Evolutionary conservation across 169 alveolate genomes (phyloP), one percentile per base, ranked within the genome.

Genomic region (Plasmodium fragile): DNA sequence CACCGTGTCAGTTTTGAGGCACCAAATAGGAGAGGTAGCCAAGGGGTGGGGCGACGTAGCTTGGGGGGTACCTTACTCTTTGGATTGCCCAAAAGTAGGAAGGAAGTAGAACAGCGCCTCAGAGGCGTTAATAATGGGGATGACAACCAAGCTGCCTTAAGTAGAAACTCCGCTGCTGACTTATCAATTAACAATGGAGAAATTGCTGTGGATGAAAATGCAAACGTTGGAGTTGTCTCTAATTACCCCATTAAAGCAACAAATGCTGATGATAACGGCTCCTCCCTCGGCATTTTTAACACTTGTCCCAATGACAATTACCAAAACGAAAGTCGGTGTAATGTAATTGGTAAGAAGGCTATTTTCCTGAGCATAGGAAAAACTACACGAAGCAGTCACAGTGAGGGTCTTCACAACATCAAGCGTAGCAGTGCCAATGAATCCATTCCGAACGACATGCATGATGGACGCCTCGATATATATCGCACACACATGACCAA

Each of bases 1-100:
- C 69, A 59, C 52, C 52, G 70, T 77, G 81, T n/a, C 36, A 65
- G 81, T 30, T 36, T 41, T 28, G 69, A 79, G 5, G 18, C 82
- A 59, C 71, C 53, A 16, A 49, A 49, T 49, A 49, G 8, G 82
- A 2, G 72, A 53, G 16, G 25, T 32, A n/a, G 30, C 28, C 77
- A 39, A 0, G 18, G 52, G 32, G 18, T 32, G 32, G 4, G 73
- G 32, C 34, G 49, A 6, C 45, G 75, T 8, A 70, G 0, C 22
- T 18, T 18, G 59, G 49, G 39, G 22, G 13, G 70, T 18, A 71
- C 39, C 13, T 39, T 83, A n/a, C 52, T 45, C 36, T 41, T 41
- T 36, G 55, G 36, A 22, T 16, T 69, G 18, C 55, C 49, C 28
- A 82, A 28, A 8, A 81, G 11, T 30, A 43, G 89, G 70, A 39